Conservation (phyloP, 1,284 basidiomycete species). For the Trichosporon ovoides region DNA sequence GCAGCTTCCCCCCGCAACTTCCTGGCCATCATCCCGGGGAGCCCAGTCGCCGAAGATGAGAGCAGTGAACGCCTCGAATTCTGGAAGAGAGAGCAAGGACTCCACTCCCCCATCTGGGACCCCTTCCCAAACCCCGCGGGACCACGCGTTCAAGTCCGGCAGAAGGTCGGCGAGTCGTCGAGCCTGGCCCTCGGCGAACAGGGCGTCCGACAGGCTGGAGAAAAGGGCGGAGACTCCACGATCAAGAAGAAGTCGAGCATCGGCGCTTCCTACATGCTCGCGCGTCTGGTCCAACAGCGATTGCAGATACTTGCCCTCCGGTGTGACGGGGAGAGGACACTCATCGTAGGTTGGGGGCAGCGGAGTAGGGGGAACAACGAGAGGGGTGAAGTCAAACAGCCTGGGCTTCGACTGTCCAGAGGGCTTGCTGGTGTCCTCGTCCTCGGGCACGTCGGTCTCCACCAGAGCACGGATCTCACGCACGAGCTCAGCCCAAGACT, state of each 20-base stretch:
- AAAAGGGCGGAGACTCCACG: slow-evolving; percentile 37
- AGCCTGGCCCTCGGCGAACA: slow-evolving; percentile 17
- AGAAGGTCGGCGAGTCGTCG: slow-evolving; percentile 38
- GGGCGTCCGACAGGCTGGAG: slow-evolving; percentile 20
- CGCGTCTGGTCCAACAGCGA: slow-evolving; percentile 36
- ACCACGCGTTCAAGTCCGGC: slow-evolving; percentile 41
- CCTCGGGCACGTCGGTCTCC: slow-evolving; percentile 26
- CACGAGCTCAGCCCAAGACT: slow-evolving; percentile 40
- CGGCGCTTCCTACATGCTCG: slow-evolving; percentile 37
- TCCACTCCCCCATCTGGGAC: slow-evolving; percentile 46
- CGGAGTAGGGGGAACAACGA: slow-evolving; percentile 35
- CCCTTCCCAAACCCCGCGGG: slow-evolving; percentile 44
- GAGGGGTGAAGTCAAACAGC: slow-evolving; percentile 38
- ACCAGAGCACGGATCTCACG: slow-evolving; percentile 39
- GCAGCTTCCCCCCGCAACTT: not conserved
- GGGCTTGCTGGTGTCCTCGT: not conserved
- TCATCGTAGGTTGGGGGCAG: slow-evolving; percentile 17
- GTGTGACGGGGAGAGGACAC: slow-evolving; percentile 21
- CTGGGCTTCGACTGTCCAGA: slow-evolving; percentile 12
- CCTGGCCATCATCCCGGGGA: slow-evolving; percentile 11
- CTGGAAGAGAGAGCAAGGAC: slow-evolving; percentile 33
- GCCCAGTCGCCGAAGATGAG: slow-evolving; percentile 49
- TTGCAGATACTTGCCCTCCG: slow-evolving; percentile 28
- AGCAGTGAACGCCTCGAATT: slow-evolving; percentile 44
- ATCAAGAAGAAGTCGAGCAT: slow-evolving; percentile 40